Conservation (phyloP, 768 basidiomycete species). For the Kwoniella sp. region DNA sequence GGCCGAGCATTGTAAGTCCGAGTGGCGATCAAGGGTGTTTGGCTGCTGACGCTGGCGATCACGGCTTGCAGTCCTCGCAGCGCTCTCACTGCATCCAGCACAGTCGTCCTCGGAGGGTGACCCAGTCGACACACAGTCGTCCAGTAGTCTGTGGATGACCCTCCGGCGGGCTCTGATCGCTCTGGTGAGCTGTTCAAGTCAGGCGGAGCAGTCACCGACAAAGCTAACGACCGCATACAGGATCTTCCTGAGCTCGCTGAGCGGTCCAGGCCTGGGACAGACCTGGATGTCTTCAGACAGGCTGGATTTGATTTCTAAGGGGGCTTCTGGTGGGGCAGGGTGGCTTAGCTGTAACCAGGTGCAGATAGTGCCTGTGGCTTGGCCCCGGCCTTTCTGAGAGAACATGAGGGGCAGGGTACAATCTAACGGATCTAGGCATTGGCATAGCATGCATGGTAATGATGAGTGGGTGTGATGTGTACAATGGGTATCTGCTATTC, state of each 20-base stretch:
- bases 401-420: no score
- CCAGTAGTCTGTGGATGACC: constrained; percentile 79
- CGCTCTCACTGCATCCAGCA: constrained; percentile 35
- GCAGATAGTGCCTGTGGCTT: no score
- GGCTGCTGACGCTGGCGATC: background rate
- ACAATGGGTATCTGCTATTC: no score
- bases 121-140: constrained; percentile 12
- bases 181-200: constrained; percentile 59
- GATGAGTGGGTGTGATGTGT: no score
- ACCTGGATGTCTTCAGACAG: constrained; percentile 67
- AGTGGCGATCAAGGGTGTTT: background rate
- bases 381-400: no score
- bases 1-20: constrained; percentile 68
- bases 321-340: no score
- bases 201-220: no score
- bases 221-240: no score
- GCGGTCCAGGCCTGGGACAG: constrained; percentile 61
- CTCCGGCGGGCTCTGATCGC: constrained; percentile 71
- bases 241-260: constrained; percentile 78
- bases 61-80: constrained; percentile 36
- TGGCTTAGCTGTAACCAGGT: no score
- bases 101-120: background rate
- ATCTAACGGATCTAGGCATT: no score
- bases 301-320: constrained; percentile 93
- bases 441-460: no score